Conservation (phyloP, 805 yeast genomes). For the Candida cerambycidarum region DNA sequence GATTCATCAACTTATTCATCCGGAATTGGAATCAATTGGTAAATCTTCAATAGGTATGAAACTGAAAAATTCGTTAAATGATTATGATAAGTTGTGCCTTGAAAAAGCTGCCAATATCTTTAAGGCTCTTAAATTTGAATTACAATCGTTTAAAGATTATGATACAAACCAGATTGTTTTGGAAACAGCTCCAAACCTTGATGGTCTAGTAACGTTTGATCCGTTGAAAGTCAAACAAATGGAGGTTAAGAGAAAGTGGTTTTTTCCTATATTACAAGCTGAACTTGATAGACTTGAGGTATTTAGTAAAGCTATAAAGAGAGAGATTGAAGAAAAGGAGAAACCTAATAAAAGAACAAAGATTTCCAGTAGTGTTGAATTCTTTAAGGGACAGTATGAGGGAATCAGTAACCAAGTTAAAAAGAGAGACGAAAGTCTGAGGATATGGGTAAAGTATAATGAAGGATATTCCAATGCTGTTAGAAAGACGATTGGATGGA, state of each 20-base stretch:
- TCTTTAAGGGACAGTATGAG: conserved; percentile 39
- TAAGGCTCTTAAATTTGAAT: conserved; percentile 37
- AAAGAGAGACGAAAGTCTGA: conserved; percentile 36
- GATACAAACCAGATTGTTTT: conserved; percentile 29
- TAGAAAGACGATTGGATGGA: conserved; percentile 78
- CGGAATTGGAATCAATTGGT: conserved; percentile 22
- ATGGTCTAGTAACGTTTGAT: conserved; percentile 27
- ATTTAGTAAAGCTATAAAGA: conserved; percentile 9
- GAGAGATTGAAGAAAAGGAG: conserved; percentile 8
- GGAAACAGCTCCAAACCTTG: conserved; percentile 37
- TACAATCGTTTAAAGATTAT: conserved; percentile 37
- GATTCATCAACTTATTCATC: conserved; percentile 29
- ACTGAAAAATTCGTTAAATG: conserved; percentile 23
- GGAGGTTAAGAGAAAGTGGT: conserved; percentile 30
- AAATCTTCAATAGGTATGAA: conserved; percentile 18
- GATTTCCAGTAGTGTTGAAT: conserved; percentile 34
- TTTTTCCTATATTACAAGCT: conserved; percentile 36
- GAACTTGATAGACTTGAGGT: conserved; percentile 28
- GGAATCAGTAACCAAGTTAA: conserved; percentile 30
- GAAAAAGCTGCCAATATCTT: conserved; percentile 39
- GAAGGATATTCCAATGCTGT: conserved; percentile 95
- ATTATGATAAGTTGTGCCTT: conserved; percentile 30
- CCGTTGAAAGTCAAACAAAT: conserved; percentile 19
- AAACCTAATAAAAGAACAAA: conserved; percentile 22
- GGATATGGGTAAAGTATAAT: conserved; percentile 82